phyloP scores from a whole-genome alignment of 257 asterid genomes.

The Jaltomata sinuosa region DNA sequence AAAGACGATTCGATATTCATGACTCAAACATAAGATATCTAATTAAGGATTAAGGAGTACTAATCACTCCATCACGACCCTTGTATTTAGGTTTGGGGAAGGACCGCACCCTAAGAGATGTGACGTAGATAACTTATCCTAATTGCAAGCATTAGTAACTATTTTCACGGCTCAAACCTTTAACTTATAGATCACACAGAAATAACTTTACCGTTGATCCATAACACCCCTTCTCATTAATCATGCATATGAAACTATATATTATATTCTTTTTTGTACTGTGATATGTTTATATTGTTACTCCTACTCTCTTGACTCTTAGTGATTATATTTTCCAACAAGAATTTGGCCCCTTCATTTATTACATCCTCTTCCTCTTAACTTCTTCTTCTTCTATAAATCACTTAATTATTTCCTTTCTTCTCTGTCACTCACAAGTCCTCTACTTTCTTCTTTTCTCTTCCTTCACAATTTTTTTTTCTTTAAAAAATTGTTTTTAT shows the following conservation, averaged over 20 bases:
- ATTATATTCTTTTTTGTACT: neutral
- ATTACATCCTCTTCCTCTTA: slow-evolving; percentile 18
- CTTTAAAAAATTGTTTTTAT: neutral
- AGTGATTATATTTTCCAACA: slow-evolving; percentile 1
- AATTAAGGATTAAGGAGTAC: neutral
- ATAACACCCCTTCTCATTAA: no score
- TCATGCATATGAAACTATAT: neutral
- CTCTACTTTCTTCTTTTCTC: neutral
- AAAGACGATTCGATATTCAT: neutral
- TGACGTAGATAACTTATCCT: no score
- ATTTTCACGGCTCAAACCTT: no score
- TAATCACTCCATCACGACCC: neutral
- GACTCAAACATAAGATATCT: neutral
- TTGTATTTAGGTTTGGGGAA: neutral
- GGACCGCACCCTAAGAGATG: no score
- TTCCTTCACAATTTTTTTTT: neutral
- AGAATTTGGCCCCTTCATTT: slow-evolving; percentile 22
- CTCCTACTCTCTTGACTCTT: no score
- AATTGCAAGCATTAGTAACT: no score
- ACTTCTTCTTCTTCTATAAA: slow-evolving; percentile 19
- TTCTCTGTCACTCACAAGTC: slow-evolving; percentile 20
- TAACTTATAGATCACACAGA: no score
- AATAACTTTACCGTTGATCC: no score
- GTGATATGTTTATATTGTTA: neutral
- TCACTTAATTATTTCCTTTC: slow-evolving; percentile 23